These are phyloP conservation scores for Cladorrhinum samala DNA, from an alignment of 495 filamentous ascomycete genomes.

Conservation along the genomic window DNA sequence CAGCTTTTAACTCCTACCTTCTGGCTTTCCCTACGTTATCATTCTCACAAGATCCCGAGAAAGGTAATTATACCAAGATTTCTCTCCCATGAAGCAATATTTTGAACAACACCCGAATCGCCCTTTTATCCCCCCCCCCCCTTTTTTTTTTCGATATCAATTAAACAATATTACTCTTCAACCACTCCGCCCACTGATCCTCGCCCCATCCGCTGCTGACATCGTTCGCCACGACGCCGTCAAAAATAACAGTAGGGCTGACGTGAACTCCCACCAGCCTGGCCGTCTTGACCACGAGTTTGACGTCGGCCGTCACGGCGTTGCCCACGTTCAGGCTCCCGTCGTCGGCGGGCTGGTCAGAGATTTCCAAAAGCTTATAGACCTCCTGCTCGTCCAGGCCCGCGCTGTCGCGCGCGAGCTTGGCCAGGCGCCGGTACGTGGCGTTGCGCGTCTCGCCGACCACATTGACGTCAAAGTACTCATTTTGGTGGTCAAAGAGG, in stretches of 20 bases:
- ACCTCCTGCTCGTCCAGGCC: conserved; percentile 62
- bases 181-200: conserved; percentile 81
- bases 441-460: conserved; percentile 76
- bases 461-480: conserved; percentile 76
- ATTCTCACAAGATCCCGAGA: too few species aligned
- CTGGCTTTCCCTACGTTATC: too few species aligned
- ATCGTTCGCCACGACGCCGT: conserved; percentile 72
- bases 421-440: conserved; percentile 73
- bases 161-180: conserved; percentile 69
- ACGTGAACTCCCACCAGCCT: conserved; percentile 78
- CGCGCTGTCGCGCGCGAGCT: conserved; percentile 53
- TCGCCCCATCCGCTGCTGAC: conserved; percentile 72
- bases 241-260: conserved; percentile 80
- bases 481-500: conserved; percentile 63
- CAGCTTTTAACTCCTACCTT: too few species aligned
- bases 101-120: too few species aligned
- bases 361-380: conserved; percentile 57
- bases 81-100: too few species aligned
- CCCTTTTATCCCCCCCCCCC: too few species aligned
- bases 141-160: conserved; percentile 29
- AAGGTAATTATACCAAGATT: too few species aligned
- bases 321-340: conserved; percentile 72
- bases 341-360: conserved; percentile 53
- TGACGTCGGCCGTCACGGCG: conserved; percentile 77
- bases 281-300: conserved; percentile 74